Percentiles rank a stretch among this genome's conserved stretches.
These are phyloP conservation scores for Lycium ferocissimum DNA, from an alignment of 257 asterid genomes.

Conservation along the genomic window DNA sequence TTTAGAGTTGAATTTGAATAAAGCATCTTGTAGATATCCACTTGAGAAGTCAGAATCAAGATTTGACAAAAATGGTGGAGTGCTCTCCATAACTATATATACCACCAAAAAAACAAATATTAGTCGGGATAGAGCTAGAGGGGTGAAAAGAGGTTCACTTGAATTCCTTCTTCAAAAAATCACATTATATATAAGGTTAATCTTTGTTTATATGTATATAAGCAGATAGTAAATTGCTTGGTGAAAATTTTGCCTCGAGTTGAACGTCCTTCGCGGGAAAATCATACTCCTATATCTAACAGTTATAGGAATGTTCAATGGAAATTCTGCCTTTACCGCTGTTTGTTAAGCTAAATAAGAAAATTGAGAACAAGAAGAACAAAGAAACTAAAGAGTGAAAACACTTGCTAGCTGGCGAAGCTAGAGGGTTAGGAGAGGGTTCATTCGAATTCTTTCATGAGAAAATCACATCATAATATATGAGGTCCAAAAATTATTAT, in stretches of 20 bases:
- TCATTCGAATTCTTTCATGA: background rate
- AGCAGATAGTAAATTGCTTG: background rate
- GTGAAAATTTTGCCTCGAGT: background rate
- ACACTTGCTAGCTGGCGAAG: background rate
- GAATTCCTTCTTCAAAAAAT: background rate
- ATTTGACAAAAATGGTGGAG: slow-evolving; percentile 46
- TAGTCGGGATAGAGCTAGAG: background rate
- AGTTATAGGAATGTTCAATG: background rate
- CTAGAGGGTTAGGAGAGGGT: background rate
- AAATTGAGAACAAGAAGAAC: background rate
- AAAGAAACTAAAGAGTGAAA: background rate
- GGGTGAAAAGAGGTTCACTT: background rate
- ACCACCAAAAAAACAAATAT: background rate
- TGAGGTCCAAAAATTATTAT: background rate
- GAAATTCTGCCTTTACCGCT: background rate
- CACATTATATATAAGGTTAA: background rate
- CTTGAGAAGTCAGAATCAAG: slow-evolving; percentile 56
- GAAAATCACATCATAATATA: background rate
- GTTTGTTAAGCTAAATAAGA: background rate
- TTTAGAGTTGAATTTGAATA: slow-evolving; percentile 74
- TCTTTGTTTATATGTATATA: background rate
- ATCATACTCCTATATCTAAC: background rate
- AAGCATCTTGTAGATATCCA: slow-evolving; percentile 90
- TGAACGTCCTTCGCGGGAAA: background rate
- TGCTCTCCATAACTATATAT: slow-evolving; percentile 44